Percentiles rank a stretch among this genome's conserved stretches.
Evolutionary conservation across 345 rosid genomes (phyloP).

Genomic region (Nephelium lappaceum): DNA sequence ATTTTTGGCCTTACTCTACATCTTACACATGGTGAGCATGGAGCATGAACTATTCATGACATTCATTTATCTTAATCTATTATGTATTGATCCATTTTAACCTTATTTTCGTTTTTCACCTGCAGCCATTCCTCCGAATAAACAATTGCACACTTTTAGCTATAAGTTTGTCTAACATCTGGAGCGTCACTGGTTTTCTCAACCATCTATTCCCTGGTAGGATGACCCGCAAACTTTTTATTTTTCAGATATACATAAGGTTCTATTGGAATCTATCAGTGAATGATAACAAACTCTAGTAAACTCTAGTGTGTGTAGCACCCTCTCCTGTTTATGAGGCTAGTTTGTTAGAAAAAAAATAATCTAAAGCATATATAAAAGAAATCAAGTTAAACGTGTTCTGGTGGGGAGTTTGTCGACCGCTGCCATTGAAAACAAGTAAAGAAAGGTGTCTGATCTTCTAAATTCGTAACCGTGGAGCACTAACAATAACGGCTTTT

Average conservation of each 20-base stretch:
- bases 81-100: slow-evolving; percentile 1
- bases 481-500: too few species aligned
- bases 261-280: background rate
- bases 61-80: background rate
- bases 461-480: too few species aligned
- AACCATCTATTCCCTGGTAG: slow-evolving; percentile 64
- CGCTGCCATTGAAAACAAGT: too few species aligned
- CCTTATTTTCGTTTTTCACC: slow-evolving; percentile 1
- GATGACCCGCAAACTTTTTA: background rate
- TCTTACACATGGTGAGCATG: slow-evolving; percentile 64
- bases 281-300: background rate
- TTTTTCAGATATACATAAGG: background rate
- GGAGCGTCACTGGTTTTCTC: slow-evolving; percentile 83
- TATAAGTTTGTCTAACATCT: slow-evolving; percentile 73
- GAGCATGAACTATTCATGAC: background rate
- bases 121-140: slow-evolving; percentile 81
- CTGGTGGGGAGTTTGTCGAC: too few species aligned
- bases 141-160: slow-evolving; percentile 80
- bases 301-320: too few species aligned
- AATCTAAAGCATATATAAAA: too few species aligned
- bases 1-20: slow-evolving; percentile 64
- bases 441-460: too few species aligned
- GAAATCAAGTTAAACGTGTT: too few species aligned
- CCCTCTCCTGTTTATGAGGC: too few species aligned
- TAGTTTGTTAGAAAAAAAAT: too few species aligned